Conservation (phyloP, 345 rosid genomes). For the Psidium guajava region DNA sequence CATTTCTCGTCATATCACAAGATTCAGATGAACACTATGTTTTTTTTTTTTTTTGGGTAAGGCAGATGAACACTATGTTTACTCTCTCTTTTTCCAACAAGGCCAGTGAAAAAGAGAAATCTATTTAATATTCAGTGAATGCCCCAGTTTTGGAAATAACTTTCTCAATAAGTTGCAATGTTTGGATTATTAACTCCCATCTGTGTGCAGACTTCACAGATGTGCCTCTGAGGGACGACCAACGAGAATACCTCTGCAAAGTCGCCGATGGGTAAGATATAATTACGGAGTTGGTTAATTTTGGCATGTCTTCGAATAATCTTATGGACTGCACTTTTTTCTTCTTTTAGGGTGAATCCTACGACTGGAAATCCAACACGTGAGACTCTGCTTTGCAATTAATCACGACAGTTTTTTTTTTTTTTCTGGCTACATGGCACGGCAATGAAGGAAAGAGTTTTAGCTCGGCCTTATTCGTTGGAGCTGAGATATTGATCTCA, state of each 20-base stretch:
- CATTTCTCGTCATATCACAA: not conserved
- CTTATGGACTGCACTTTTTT: not conserved
- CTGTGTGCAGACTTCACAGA: constrained; percentile 74
- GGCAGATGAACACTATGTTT: too few species aligned
- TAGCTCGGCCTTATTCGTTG: not conserved
- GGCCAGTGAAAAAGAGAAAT: not conserved
- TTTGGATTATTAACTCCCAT: not conserved
- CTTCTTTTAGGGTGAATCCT: constrained; percentile 45
- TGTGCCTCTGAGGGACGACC: constrained; percentile 87
- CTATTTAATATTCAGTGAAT: not conserved
- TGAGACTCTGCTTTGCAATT: constrained; percentile 74
- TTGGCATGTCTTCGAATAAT: not conserved
- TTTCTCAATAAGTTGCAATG: not conserved
- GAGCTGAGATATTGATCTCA: not conserved
- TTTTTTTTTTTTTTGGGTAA: too few species aligned
- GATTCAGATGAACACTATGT: not conserved
- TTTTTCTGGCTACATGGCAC: not conserved
- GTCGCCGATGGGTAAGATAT: constrained; percentile 66
- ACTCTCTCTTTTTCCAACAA: not conserved
- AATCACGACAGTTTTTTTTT: not conserved
- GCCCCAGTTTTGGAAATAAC: not conserved
- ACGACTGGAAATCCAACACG: constrained; percentile 75
- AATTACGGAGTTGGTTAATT: not conserved
- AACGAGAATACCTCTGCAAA: constrained; percentile 77
- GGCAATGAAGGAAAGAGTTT: not conserved